Conservation (phyloP, 805 yeast genomes). For the Pichia phayaonensis region DNA sequence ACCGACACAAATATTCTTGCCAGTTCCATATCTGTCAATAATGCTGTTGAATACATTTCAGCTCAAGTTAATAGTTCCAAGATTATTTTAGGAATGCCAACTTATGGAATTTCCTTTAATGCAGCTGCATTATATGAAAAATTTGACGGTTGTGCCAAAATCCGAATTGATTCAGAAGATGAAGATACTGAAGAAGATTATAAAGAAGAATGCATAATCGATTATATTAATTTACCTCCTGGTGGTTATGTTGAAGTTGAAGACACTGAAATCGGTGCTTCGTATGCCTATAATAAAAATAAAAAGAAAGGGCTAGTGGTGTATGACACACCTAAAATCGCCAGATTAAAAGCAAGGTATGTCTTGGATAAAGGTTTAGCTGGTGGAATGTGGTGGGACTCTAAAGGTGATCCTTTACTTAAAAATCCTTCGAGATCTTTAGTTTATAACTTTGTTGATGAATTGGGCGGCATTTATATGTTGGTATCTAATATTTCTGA, state of each 20-base stretch:
- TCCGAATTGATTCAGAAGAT: constrained; percentile 8
- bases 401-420: constrained; percentile 57
- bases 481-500: neutral
- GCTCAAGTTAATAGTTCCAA: constrained; percentile 27
- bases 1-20: constrained; percentile 7
- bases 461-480: constrained; percentile 23
- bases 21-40: constrained; percentile 36
- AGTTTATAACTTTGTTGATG: constrained; percentile 38
- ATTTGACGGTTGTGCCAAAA: constrained; percentile 18
- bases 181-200: neutral
- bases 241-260: constrained; percentile 33
- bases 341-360: constrained; percentile 51
- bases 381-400: constrained; percentile 96
- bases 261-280: constrained; percentile 48
- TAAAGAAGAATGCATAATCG: constrained; percentile 17
- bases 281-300: constrained; percentile 39
- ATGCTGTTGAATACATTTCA: constrained; percentile 31
- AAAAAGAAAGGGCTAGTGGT: constrained; percentile 35
- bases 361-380: constrained; percentile 44
- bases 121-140: constrained; percentile 9
- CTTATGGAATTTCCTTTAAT: constrained; percentile 52
- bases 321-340: constrained; percentile 59
- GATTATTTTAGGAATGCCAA: constrained; percentile 77
- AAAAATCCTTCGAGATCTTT: constrained; percentile 31
- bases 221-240: constrained; percentile 21